A percentile compares a stretch with the other conserved stretches of the same genome.
Conservation (phyloP, 345 rosid genomes). For the Corchorus olitorius region DNA sequence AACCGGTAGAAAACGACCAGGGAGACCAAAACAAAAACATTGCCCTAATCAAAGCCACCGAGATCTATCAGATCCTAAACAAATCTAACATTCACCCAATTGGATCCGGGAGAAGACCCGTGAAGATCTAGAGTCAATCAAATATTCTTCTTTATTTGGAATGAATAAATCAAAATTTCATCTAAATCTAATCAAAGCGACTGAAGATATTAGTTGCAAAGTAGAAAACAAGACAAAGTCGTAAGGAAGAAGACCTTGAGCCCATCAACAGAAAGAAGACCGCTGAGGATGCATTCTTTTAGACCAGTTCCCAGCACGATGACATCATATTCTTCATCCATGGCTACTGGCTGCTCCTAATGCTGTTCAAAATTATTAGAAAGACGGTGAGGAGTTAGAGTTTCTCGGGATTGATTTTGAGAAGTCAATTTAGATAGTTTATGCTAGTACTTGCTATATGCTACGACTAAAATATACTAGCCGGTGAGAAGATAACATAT, state of each 20-base stretch:
- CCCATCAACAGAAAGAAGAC: conserved; percentile 98
- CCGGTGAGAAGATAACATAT: too few species aligned
- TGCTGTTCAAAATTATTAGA: conserved; percentile 7
- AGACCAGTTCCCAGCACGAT: conserved; percentile 96
- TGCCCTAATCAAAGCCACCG: conserved; percentile 18
- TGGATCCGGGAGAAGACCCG: neutral
- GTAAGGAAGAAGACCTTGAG: conserved; percentile 61
- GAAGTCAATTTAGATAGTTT: neutral
- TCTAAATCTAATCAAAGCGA: neutral
- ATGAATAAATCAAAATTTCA: neutral
- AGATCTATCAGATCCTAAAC: conserved; percentile 31
- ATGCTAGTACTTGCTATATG: too few species aligned
- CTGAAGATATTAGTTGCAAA: neutral
- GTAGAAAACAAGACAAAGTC: neutral
- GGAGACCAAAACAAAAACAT: neutral
- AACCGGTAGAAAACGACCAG: neutral
- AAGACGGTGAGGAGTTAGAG: conserved; percentile 7
- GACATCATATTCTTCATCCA: conserved; percentile 97
- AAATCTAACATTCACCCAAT: conserved; percentile 17
- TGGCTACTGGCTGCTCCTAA: conserved; percentile 30
- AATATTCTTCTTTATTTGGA: too few species aligned
- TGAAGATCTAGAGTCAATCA: neutral
- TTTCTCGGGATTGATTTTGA: neutral
- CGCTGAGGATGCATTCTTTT: conserved; percentile 99
- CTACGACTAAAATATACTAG: too few species aligned